These are phyloP conservation scores for Sporothrix schenckii DNA, from an alignment of 2,329 filamentous ascomycete species.

Conservation along the genomic window DNA sequence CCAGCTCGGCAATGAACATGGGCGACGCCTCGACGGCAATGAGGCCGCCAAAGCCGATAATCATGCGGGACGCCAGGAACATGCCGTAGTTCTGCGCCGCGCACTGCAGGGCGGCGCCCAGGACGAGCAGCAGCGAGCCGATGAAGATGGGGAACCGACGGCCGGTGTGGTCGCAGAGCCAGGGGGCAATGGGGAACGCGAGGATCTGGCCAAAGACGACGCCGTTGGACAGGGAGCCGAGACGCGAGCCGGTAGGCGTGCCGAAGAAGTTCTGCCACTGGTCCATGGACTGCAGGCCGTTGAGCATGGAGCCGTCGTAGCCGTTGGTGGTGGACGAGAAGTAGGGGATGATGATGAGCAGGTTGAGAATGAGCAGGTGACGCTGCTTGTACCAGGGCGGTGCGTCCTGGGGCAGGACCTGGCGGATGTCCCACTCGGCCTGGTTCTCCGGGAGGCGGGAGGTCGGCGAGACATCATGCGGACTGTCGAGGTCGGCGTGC, in stretches of 20 bases:
- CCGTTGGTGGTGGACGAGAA: conserved; percentile 30
- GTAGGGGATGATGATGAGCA: conserved; percentile 25
- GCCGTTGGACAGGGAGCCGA: conserved; percentile 43
- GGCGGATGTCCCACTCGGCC: conserved; percentile 22
- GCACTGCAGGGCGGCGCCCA: conserved; percentile 43
- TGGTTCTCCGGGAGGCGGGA: neutral
- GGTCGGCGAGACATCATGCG: neutral
- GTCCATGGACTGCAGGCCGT: conserved; percentile 46
- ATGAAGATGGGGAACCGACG: conserved; percentile 46
- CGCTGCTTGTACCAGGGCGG: conserved; percentile 30
- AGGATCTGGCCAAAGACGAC: conserved; percentile 40
- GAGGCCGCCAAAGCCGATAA: conserved; percentile 21
- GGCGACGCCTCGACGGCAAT: conserved; percentile 27
- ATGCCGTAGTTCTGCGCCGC: conserved; percentile 34
- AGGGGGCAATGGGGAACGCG: conserved; percentile 37
- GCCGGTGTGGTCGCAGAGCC: conserved; percentile 43
- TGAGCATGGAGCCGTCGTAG: conserved; percentile 43
- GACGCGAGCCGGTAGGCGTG: conserved; percentile 44
- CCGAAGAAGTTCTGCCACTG: conserved; percentile 47
- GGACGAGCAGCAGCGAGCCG: conserved; percentile 43
- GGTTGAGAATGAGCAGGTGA: conserved; percentile 28
- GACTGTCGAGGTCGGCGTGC: neutral
- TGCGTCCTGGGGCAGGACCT: conserved; percentile 29
- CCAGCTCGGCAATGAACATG: conserved; percentile 33
- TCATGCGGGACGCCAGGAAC: conserved; percentile 15